Conservation (phyloP, 148 eudicot genomes). For the Nepenthes mirabilis region DNA sequence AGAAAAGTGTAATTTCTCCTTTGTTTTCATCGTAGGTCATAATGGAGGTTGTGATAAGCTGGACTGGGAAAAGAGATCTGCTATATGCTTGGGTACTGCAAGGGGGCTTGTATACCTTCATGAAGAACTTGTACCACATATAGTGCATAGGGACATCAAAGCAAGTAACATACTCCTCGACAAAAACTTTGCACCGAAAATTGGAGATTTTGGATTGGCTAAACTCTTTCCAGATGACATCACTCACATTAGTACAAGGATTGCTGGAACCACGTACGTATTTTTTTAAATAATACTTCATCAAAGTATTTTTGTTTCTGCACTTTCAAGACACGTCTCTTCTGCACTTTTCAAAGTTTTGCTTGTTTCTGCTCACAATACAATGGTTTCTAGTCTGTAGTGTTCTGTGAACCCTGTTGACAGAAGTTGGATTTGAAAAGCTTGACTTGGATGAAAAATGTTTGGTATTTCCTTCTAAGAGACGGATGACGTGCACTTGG, state of each 20-base stretch:
- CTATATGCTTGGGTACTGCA: slow-evolving; percentile 75
- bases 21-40: slow-evolving; percentile 34
- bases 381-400: no score
- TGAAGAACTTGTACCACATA: slow-evolving; percentile 88
- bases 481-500: no score
- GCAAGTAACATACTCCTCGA: slow-evolving; percentile 91
- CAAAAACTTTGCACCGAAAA: slow-evolving; percentile 53
- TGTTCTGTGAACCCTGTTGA: no score
- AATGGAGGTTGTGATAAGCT: slow-evolving; percentile 32
- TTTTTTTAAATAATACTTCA: slow-evolving; percentile 3
- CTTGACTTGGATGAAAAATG: no score
- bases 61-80: slow-evolving; percentile 69
- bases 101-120: slow-evolving; percentile 79
- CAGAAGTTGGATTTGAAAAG: no score
- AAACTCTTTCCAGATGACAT: slow-evolving; percentile 85
- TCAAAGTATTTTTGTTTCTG: not conserved
- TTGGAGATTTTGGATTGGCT: slow-evolving; percentile 98
- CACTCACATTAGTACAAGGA: slow-evolving; percentile 83
- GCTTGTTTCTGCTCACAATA: no score
- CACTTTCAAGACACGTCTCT: no score
- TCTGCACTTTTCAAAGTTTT: no score
- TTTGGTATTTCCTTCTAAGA: no score
- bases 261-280: slow-evolving; percentile 94
- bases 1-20: not conserved
- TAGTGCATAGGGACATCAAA: slow-evolving; percentile 93